Evolutionary conservation across 2,329 filamentous ascomycete genomes (phyloP).

Genomic region (Aspergillus sp.): DNA sequence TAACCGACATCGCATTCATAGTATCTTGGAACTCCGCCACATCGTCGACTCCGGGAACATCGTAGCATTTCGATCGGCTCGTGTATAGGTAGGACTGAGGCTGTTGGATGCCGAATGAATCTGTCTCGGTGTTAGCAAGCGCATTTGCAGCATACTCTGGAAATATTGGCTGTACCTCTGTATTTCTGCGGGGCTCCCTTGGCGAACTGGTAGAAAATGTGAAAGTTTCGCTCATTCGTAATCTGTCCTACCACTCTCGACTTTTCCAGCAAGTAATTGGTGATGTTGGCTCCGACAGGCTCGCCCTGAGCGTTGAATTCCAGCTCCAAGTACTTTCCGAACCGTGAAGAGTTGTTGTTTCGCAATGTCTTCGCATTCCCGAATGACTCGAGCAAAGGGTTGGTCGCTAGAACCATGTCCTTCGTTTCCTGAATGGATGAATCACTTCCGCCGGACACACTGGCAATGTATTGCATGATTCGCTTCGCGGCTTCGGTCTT

Average conservation of each 20-base stretch:
- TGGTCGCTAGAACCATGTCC: constrained; percentile 98
- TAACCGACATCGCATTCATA: constrained; percentile 90
- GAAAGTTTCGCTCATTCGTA: constrained; percentile 93
- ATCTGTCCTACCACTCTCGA: constrained; percentile 95
- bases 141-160: constrained; percentile 5
- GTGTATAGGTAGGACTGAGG: constrained; percentile 94
- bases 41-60: constrained; percentile 94
- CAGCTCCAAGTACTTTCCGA: constrained; percentile 97
- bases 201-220: constrained; percentile 99
- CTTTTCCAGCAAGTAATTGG: constrained; percentile 97
- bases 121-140: constrained; percentile 38
- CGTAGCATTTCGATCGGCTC: constrained; percentile 89
- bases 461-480: constrained; percentile 99
- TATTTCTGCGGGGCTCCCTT: constrained; percentile 91
- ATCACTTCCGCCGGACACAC: constrained; percentile 82
- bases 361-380: constrained; percentile 97
- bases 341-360: constrained; percentile 98
- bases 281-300: constrained; percentile 94
- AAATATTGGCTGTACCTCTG: constrained; percentile 54
- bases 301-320: constrained; percentile 92
- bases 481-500: constrained; percentile 99
- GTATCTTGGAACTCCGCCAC: constrained; percentile 87
- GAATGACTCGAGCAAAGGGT: constrained; percentile 94
- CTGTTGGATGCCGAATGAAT: constrained; percentile 86
- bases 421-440: constrained; percentile 95